A percentile compares a stretch with the other conserved stretches of the same genome.
phyloP scores from a whole-genome alignment of 305 asterid species.

The Solanum hybrid region DNA sequence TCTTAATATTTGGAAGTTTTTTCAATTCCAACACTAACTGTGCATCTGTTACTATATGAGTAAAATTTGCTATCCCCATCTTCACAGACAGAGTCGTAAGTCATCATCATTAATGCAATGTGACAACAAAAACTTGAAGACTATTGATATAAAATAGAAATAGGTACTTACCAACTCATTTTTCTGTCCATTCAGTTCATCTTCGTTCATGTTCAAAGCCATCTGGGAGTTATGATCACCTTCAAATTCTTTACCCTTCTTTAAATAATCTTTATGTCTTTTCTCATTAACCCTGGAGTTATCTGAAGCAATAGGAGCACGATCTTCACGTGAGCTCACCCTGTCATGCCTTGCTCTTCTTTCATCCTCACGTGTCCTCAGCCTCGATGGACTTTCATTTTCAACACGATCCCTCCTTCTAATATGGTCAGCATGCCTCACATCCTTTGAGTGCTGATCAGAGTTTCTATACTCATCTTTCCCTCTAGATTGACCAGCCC shows the following conservation, averaged over 20 bases:
- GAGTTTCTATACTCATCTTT: constrained; percentile 67
- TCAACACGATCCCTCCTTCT: constrained; percentile 70
- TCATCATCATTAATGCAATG: not conserved
- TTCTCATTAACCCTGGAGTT: constrained; percentile 47
- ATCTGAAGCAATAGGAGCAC: constrained; percentile 48
- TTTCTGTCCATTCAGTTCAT: constrained; percentile 42
- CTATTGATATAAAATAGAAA: constrained; percentile 22
- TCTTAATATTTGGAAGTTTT: not conserved
- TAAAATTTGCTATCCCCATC: not conserved
- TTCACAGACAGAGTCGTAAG: not conserved
- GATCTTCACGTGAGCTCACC: constrained; percentile 52
- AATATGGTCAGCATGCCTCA: constrained; percentile 49
- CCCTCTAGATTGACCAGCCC: constrained; percentile 58
- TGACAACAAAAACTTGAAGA: not conserved
- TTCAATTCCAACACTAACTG: not conserved
- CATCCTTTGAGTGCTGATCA: constrained; percentile 48
- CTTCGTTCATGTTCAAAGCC: constrained; percentile 50
- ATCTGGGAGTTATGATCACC: constrained; percentile 42
- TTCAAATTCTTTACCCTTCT: constrained; percentile 66
- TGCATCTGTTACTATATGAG: not conserved
- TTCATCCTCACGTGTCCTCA: constrained; percentile 66
- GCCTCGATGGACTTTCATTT: constrained; percentile 45
- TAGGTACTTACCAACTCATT: constrained; percentile 68
- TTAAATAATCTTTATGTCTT: constrained; percentile 43
- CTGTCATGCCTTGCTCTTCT: constrained; percentile 69